Percentiles rank a stretch among this genome's conserved stretches.
Conservation (phyloP, 2,329 filamentous ascomycete genomes). For the Ceratocystis ficicola region DNA sequence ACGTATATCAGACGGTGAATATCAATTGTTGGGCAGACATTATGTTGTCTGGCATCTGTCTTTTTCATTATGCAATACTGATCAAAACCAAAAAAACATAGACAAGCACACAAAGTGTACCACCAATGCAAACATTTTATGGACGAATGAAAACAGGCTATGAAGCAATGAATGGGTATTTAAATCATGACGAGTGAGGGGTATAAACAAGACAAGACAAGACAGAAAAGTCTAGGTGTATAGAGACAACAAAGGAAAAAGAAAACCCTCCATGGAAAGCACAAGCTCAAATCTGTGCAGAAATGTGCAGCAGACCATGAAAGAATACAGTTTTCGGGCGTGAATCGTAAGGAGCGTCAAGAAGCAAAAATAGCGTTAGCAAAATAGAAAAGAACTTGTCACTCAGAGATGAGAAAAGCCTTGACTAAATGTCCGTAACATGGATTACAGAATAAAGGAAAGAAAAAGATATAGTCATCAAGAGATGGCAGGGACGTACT, state of each 20-base stretch:
- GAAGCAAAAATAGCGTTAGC: not conserved
- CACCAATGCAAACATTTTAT: not conserved
- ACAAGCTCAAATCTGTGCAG: not conserved
- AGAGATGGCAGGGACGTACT: not conserved
- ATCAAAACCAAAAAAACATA: not conserved
- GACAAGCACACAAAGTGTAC: not conserved
- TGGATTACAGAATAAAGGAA: not conserved
- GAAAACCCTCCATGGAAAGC: not conserved
- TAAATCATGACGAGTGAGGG: not conserved
- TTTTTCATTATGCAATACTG: not conserved
- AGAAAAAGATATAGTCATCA: not conserved
- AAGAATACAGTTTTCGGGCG: not conserved
- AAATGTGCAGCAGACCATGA: not conserved
- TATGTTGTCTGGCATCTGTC: not conserved
- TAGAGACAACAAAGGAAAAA: not conserved
- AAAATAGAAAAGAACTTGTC: not conserved
- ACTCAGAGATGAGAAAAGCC: not conserved
- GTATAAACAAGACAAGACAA: conserved; percentile 9
- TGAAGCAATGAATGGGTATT: conserved; percentile 1
- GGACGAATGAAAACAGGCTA: not conserved
- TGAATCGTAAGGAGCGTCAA: not conserved
- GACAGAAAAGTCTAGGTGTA: conserved; percentile 1
- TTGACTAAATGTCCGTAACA: not conserved
- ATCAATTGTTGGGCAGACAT: conserved; percentile 8
- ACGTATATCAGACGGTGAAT: conserved; percentile 6